These are phyloP conservation scores for Thalassiosira exigua DNA, from an alignment of 352 stramenopile species.

Conservation along the genomic window DNA sequence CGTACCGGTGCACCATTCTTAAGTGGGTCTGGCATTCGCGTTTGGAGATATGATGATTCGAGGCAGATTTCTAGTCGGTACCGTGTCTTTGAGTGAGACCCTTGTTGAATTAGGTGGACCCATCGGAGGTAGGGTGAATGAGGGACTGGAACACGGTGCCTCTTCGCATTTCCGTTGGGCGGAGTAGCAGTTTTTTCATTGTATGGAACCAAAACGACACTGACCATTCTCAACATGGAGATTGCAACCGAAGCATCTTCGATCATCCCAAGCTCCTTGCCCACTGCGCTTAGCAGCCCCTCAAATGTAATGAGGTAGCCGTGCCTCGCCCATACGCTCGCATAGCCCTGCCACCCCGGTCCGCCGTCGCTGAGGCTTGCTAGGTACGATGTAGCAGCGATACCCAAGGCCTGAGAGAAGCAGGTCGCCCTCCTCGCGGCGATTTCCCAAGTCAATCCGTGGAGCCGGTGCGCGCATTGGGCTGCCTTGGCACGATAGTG, in stretches of 20 bases:
- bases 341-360: constrained; percentile 60
- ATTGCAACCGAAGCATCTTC: constrained; percentile 85
- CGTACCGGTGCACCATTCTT: constrained; percentile 64
- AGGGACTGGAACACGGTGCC: constrained; percentile 54
- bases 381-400: constrained; percentile 79
- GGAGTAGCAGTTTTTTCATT: not conserved
- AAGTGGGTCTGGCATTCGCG: constrained; percentile 70
- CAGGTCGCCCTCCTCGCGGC: constrained; percentile 70
- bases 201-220: constrained; percentile 68
- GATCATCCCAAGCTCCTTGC: constrained; percentile 94
- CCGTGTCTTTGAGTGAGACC: constrained; percentile 36
- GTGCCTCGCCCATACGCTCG: constrained; percentile 73
- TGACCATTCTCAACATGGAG: constrained; percentile 86
- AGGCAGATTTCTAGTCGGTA: constrained; percentile 75
- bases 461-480: constrained; percentile 70
- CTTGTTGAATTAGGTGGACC: constrained; percentile 40
- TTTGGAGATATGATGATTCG: constrained; percentile 67
- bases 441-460: constrained; percentile 79
- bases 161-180: not conserved
- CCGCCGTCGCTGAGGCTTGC: constrained; percentile 66
- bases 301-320: constrained; percentile 91
- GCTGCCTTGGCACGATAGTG: constrained; percentile 57
- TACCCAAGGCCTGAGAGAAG: constrained; percentile 81
- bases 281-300: constrained; percentile 93
- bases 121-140: constrained; percentile 76